Evolutionary conservation across 495 filamentous ascomycete species (phyloP).

Genomic region (Daldinia bambusicola): DNA sequence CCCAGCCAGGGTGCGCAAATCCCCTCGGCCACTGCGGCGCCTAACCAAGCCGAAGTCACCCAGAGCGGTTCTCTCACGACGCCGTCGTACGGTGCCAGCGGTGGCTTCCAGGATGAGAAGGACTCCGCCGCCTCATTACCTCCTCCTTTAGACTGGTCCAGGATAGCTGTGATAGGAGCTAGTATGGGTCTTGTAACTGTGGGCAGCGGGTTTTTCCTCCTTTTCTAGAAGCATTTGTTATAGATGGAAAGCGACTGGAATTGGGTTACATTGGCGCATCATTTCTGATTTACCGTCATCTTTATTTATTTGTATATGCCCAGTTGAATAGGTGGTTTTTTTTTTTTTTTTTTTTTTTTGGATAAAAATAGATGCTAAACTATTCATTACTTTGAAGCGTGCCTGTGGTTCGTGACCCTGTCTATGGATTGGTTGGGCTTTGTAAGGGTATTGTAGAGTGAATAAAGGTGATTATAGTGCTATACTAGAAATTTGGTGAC

Average conservation of each 20-base stretch:
- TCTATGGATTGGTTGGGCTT: slow-evolving; percentile 21
- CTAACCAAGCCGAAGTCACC: slow-evolving; percentile 53
- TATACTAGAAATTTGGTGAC: neutral
- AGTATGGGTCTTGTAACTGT: slow-evolving; percentile 53
- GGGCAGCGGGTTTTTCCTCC: slow-evolving; percentile 55
- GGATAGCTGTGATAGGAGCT: slow-evolving; percentile 50
- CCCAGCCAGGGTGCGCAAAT: slow-evolving; percentile 60
- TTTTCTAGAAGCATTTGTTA: slow-evolving; percentile 34
- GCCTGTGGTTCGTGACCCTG: neutral
- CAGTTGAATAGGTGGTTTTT: neutral
- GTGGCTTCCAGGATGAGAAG: slow-evolving; percentile 49
- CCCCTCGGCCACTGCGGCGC: slow-evolving; percentile 59
- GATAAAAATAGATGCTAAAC: neutral
- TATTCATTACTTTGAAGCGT: neutral
- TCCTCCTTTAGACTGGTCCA: slow-evolving; percentile 47
- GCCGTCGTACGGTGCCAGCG: slow-evolving; percentile 53
- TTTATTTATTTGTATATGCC: neutral
- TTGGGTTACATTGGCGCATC: slow-evolving; percentile 17
- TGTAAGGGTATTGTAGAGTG: slow-evolving; percentile 9
- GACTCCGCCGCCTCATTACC: slow-evolving; percentile 48
- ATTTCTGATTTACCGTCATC: slow-evolving; percentile 19
- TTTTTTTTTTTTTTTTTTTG: too few species aligned
- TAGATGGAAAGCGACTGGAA: slow-evolving; percentile 22
- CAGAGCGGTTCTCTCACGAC: slow-evolving; percentile 45
- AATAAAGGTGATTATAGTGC: neutral